Evolutionary conservation across 2,329 filamentous ascomycete genomes (phyloP), one percentile per base, ranked within the genome.

Genomic region (Talaromyces sp.): DNA sequence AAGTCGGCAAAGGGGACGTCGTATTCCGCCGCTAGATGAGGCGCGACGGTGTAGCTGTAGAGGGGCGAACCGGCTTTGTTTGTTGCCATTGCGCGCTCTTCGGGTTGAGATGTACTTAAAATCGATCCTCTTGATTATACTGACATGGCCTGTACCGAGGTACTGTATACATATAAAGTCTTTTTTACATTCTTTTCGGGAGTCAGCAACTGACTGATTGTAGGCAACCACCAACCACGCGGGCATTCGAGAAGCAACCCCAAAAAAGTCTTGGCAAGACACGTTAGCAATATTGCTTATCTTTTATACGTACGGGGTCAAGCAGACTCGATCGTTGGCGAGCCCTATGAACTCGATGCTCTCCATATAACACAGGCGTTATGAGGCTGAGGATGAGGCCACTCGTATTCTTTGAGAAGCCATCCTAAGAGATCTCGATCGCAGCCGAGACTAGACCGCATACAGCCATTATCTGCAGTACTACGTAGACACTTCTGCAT

Each of bases 11-110:
- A 63, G n/a, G 72, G 70, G 28, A 70, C 35, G 25, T 70, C 67
- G 63, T 70, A 74, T 52, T 72, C 67, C 9, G 68, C 46, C 9
- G 31, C 21, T 21, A 76, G 69, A 56, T 75, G 73, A 14, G 71
- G 64, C 2, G 73, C 66, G 23, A 72, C 61, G 0, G 67, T 69
- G 63, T 65, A 65, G 40, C 58, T 60, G 50, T 63, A 63, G 28
- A 23, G n/a, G n/a, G 57, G 18, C 21, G 62, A 63, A 16, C 62
- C 62, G 9, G 62, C 57, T 18, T 42, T 63, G 42, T 60, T 63
- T 25, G 50, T 55, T 16, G 58, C 61, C 61, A 63, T 63, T 63
- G 18, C 14, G n/a, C 3, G 3, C n/a, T 0, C 3, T 23, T 23
- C 9, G 46, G 7, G 14, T 31, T 50, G 11, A 1, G 25, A 28